Evolutionary conservation across 2,329 filamentous ascomycete genomes (phyloP).

Genomic region (Calcarisporium arbuscula): DNA sequence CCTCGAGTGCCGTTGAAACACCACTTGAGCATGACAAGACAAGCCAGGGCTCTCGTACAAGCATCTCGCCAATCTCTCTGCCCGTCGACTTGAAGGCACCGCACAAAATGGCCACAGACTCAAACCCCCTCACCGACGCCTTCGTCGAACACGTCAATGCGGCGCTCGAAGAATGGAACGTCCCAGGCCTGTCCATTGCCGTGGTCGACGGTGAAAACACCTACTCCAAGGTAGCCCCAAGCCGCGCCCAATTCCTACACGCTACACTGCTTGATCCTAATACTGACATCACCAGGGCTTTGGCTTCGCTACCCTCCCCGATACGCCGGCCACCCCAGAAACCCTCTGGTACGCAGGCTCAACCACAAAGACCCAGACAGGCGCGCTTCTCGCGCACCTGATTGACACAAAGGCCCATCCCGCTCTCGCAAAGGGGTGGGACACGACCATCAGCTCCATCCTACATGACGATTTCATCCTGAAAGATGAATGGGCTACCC

Average conservation of each 20-base stretch:
- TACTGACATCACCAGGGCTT: conserved; percentile 15
- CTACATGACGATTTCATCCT: conserved; percentile 48
- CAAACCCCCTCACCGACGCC: conserved; percentile 10
- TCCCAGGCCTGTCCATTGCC: conserved; percentile 42
- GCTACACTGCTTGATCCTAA: too few species aligned
- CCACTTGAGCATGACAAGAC: too few species aligned
- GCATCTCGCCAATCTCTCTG: too few species aligned
- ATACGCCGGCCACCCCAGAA: conserved; percentile 32
- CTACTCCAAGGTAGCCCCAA: conserved; percentile 26
- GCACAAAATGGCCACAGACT: not conserved
- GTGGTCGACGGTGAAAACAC: conserved; percentile 38
- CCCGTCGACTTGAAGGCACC: too few species aligned
- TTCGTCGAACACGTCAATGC: conserved; percentile 7
- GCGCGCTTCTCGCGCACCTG: conserved; percentile 38
- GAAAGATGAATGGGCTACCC: conserved; percentile 36
- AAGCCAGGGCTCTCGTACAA: too few species aligned
- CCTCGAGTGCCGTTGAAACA: too few species aligned
- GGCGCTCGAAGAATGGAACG: conserved; percentile 30
- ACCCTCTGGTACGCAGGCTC: conserved; percentile 50
- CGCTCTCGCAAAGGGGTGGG: conserved; percentile 32
- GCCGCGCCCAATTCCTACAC: not conserved
- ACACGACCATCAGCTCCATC: conserved; percentile 37
- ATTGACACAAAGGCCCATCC: conserved; percentile 35
- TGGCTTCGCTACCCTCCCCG: conserved; percentile 22
- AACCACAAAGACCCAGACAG: conserved; percentile 49